A percentile compares a stretch with the other conserved stretches of the same genome.
Conservation (phyloP, 108 stramenopile genomes). For the Schizochytrium sp. region DNA sequence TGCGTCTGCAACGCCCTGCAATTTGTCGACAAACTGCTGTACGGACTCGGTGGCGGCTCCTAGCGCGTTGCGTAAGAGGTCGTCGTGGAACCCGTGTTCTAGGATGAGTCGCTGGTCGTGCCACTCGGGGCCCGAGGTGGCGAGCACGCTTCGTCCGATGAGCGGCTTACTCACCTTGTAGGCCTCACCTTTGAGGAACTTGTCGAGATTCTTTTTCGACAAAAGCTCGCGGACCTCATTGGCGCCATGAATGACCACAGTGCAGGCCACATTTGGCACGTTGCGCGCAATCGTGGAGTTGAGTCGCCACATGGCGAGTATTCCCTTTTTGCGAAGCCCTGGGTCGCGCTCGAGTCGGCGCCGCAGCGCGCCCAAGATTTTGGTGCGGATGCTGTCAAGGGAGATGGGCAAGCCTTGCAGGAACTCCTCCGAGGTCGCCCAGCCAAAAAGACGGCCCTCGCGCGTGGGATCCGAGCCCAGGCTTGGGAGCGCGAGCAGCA, state of each 20-base stretch:
- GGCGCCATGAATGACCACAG: background rate
- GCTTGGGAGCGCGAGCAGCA: background rate
- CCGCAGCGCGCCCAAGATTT: background rate
- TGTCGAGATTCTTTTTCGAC: background rate
- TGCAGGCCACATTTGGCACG: background rate
- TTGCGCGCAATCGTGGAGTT: background rate
- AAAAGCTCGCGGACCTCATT: background rate
- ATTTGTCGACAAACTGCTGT: background rate
- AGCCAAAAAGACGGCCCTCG: background rate
- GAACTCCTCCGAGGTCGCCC: background rate
- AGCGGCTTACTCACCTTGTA: background rate
- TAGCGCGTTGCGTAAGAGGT: background rate
- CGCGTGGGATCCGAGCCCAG: background rate
- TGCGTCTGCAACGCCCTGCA: background rate
- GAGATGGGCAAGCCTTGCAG: background rate
- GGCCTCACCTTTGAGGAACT: background rate
- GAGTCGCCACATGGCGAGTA: background rate
- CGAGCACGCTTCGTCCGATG: background rate
- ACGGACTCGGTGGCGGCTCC: background rate
- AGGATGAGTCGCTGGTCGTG: background rate
- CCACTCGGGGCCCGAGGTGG: slow-evolving; percentile 7
- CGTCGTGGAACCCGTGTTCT: background rate
- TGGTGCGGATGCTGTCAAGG: background rate
- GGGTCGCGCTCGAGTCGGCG: background rate
- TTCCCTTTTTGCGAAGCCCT: background rate